phyloP scores from a whole-genome alignment of 352 stramenopile species.

The Pythium grandisporangium region DNA sequence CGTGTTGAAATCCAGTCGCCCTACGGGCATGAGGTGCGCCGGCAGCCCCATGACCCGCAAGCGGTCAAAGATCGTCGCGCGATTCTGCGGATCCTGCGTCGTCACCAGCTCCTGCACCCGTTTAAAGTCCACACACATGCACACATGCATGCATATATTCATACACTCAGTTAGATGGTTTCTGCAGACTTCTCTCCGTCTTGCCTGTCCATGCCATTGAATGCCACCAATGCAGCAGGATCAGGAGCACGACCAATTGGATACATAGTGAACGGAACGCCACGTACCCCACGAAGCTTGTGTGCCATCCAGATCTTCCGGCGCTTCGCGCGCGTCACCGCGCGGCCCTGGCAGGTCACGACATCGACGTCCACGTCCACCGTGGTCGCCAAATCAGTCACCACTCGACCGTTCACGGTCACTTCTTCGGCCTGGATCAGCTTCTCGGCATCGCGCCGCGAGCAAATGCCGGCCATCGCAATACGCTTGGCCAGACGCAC shows the following conservation, averaged over 20 bases:
- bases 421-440: constrained; percentile 66
- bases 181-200: no score
- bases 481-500: constrained; percentile 78
- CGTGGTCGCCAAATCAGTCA: constrained; percentile 43
- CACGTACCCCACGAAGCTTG: constrained; percentile 76
- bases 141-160: no score
- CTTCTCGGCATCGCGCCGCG: constrained; percentile 76
- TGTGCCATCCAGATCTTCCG: constrained; percentile 82
- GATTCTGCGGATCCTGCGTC: constrained; percentile 59
- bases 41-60: constrained; percentile 71
- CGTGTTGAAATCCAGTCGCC: constrained; percentile 90
- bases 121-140: no score
- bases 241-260: no score
- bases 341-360: constrained; percentile 43
- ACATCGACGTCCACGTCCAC: constrained; percentile 44
- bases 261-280: no score
- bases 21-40: constrained; percentile 85
- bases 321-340: constrained; percentile 24
- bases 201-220: no score
- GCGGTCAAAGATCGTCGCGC: constrained; percentile 85
- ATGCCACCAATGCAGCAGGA: no score
- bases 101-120: constrained; percentile 64
- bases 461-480: constrained; percentile 74
- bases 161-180: no score
- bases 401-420: constrained; percentile 60